phyloP scores from a whole-genome alignment of 345 rosid species.

The Psidium guajava region DNA sequence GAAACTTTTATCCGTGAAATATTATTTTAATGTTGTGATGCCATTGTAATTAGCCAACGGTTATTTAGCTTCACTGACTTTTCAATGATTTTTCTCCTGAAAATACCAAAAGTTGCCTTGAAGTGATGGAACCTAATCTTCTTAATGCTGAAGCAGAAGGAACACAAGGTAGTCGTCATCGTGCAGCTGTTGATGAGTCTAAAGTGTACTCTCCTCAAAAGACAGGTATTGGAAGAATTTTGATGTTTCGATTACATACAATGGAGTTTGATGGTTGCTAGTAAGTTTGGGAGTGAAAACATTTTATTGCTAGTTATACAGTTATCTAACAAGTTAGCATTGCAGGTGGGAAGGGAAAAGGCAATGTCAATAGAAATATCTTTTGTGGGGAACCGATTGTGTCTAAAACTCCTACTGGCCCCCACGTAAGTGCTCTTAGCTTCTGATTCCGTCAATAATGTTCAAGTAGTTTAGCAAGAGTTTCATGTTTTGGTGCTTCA shows the following conservation, averaged over 20 bases:
- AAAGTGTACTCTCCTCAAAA: not conserved
- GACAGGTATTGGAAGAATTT: not conserved
- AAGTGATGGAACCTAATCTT: not conserved
- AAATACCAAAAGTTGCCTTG: not conserved
- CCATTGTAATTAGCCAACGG: not conserved
- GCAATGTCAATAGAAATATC: not conserved
- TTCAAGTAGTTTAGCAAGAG: not conserved
- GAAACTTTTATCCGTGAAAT: not conserved
- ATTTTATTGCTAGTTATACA: not conserved
- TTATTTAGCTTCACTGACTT: not conserved
- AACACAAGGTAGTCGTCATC: not conserved
- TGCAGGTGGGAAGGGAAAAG: constrained; percentile 1
- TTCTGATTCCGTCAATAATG: not conserved
- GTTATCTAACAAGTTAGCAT: not conserved
- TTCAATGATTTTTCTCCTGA: not conserved
- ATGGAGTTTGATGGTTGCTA: not conserved
- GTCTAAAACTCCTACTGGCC: not conserved
- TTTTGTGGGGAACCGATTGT: not conserved
- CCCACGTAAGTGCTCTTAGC: not conserved
- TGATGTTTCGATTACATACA: not conserved
- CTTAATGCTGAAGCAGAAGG: not conserved
- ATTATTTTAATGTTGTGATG: not conserved
- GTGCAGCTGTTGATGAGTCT: not conserved
- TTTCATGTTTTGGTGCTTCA: not conserved
- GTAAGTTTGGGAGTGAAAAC: not conserved